Evolutionary conservation across 2,329 filamentous ascomycete species (phyloP).

Genomic region (Xylariaceae sp.): DNA sequence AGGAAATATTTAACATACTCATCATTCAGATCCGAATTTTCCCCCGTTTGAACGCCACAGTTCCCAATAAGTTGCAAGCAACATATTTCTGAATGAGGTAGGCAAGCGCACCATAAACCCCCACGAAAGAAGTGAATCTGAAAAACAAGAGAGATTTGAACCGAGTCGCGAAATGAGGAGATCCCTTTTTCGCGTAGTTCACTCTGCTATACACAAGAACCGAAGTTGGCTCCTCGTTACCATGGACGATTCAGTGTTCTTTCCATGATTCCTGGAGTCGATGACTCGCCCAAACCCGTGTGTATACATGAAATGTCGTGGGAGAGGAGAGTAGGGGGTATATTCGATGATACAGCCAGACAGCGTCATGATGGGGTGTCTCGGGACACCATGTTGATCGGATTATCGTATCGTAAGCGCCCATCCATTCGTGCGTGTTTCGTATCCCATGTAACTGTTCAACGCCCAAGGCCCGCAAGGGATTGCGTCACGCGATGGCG

Average conservation of each 20-base stretch:
- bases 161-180: no score
- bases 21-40: neutral
- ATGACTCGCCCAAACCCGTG: neutral
- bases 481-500: neutral
- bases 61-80: neutral
- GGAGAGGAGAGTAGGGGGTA: neutral
- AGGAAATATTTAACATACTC: neutral
- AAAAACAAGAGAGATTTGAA: no score
- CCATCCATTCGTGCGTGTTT: conserved; percentile 5
- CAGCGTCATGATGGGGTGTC: neutral
- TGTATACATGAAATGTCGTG: conserved; percentile 1
- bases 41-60: neutral
- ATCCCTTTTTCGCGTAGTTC: no score
- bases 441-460: neutral
- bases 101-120: neutral
- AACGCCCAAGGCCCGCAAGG: neutral
- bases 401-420: conserved; percentile 11
- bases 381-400: conserved; percentile 2
- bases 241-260: neutral
- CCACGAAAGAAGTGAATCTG: no score
- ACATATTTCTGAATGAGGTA: neutral
- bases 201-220: no score
- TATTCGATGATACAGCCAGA: neutral
- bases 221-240: conserved; percentile 1
- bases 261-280: neutral